Percentiles rank a stretch among this genome's conserved stretches.
Evolutionary conservation across 306 rosid species (phyloP).

Genomic region (Begonia fuchsioides): DNA sequence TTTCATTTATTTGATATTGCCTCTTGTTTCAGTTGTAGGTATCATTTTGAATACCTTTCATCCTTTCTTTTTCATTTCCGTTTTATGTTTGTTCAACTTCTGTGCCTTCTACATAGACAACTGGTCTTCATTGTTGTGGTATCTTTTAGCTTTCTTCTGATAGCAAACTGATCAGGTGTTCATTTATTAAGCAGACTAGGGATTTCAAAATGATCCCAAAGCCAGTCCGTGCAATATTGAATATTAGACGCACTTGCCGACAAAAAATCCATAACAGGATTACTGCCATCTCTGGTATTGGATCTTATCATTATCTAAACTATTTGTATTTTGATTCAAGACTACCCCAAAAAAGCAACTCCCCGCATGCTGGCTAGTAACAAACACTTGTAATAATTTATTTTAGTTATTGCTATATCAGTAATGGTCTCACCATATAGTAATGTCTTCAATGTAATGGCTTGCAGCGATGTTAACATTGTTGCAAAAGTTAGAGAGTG

Average conservation of each 20-base stretch:
- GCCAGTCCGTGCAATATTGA: slow-evolving; percentile 41
- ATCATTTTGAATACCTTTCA: too few relatives aligned
- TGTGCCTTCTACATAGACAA: not conserved
- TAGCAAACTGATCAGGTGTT: slow-evolving; percentile 1
- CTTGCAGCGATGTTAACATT: slow-evolving; percentile 43
- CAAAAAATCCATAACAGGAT: slow-evolving; percentile 75
- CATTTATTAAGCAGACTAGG: slow-evolving; percentile 39
- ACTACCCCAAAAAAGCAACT: not conserved
- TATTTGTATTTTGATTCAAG: slow-evolving; percentile 1
- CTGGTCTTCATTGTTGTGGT: not conserved
- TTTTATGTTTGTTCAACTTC: slow-evolving; percentile 1
- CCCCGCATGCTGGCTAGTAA: too few relatives aligned
- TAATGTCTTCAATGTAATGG: slow-evolving; percentile 2
- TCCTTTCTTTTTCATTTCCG: not conserved
- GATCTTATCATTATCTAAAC: slow-evolving; percentile 3
- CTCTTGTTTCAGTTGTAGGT: too few relatives aligned
- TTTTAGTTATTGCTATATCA: not conserved
- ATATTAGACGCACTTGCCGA: slow-evolving; percentile 57
- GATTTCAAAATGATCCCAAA: slow-evolving; percentile 67
- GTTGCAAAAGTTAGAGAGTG: slow-evolving; percentile 34
- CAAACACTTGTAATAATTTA: not conserved
- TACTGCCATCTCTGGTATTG: slow-evolving; percentile 60
- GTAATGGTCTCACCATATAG: not conserved
- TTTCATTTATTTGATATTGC: too few relatives aligned
- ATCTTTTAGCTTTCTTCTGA: not conserved